These are phyloP conservation scores for Oenanthe javanica DNA, from an alignment of 140 eudicot species.

Conservation along the genomic window DNA sequence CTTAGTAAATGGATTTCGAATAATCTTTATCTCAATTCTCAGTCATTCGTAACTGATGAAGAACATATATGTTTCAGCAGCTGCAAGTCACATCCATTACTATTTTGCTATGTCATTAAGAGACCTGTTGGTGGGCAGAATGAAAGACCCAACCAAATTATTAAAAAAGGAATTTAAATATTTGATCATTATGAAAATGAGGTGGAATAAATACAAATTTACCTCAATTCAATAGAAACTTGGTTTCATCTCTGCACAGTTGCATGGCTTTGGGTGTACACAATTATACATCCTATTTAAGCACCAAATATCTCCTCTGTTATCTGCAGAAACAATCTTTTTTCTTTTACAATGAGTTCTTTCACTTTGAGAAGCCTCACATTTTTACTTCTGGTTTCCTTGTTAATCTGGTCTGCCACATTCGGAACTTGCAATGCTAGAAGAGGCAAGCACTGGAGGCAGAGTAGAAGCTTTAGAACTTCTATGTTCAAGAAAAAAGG, in stretches of 20 bases:
- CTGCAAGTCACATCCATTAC: slow-evolving; percentile 13
- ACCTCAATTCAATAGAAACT: slow-evolving; percentile 2
- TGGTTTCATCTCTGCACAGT: slow-evolving; percentile 21
- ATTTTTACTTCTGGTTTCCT: slow-evolving; percentile 37
- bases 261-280: slow-evolving; percentile 16
- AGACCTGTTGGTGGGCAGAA: slow-evolving; percentile 15
- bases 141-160: slow-evolving; percentile 16
- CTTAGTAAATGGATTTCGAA: background rate
- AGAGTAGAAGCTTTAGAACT: slow-evolving; percentile 30
- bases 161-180: slow-evolving; percentile 7
- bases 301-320: slow-evolving; percentile 8
- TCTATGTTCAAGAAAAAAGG: slow-evolving; percentile 58
- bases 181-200: background rate
- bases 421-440: slow-evolving; percentile 67
- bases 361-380: slow-evolving; percentile 45
- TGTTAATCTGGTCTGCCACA: slow-evolving; percentile 49
- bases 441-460: slow-evolving; percentile 73
- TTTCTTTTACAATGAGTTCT: slow-evolving; percentile 32
- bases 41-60: background rate
- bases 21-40: background rate
- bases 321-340: slow-evolving; percentile 11
- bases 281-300: slow-evolving; percentile 11
- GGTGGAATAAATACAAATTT: slow-evolving; percentile 14
- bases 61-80: slow-evolving; percentile 13
- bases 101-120: slow-evolving; percentile 3